These are phyloP conservation scores for Cystofilobasidium bisporidii DNA, from an alignment of 768 basidiomycete genomes.

Conservation along the genomic window DNA sequence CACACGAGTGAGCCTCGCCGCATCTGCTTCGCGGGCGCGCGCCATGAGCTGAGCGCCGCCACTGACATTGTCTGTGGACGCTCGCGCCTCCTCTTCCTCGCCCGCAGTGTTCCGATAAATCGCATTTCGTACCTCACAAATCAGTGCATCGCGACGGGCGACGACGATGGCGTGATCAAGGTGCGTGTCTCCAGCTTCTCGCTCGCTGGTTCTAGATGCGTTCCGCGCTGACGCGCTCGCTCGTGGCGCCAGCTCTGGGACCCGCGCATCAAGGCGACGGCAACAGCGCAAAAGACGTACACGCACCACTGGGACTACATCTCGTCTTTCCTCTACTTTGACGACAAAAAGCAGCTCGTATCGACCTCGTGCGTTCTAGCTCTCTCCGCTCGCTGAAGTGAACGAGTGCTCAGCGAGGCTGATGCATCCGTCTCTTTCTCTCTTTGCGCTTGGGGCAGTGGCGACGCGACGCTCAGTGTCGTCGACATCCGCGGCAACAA, in stretches of 20 bases:
- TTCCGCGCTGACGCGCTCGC: not conserved
- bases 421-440: too few relatives aligned
- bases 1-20: slow-evolving; percentile 56
- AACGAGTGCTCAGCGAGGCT: too few relatives aligned
- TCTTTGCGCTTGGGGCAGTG: slow-evolving; percentile 47
- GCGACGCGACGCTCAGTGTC: slow-evolving; percentile 85
- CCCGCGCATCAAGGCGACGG: slow-evolving; percentile 46
- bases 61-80: not conserved
- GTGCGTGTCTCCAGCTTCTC: slow-evolving; percentile 42
- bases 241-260: slow-evolving; percentile 92
- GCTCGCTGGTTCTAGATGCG: too few relatives aligned
- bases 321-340: slow-evolving; percentile 78
- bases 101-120: slow-evolving; percentile 67
- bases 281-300: slow-evolving; percentile 58
- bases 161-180: slow-evolving; percentile 91
- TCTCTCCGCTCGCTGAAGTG: not conserved
- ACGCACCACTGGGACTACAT: slow-evolving; percentile 90
- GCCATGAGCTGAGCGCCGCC: slow-evolving; percentile 11
- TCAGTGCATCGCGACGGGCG: slow-evolving; percentile 70
- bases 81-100: not conserved
- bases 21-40: slow-evolving; percentile 20
- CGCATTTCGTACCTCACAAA: slow-evolving; percentile 64
- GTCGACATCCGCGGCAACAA: slow-evolving; percentile 82
- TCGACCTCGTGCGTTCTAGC: slow-evolving; percentile 61
- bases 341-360: slow-evolving; percentile 72